Base-by-base conservation (phyloP, 2,329 filamentous ascomycete genomes). In the Metarhizium sp. region DNA sequence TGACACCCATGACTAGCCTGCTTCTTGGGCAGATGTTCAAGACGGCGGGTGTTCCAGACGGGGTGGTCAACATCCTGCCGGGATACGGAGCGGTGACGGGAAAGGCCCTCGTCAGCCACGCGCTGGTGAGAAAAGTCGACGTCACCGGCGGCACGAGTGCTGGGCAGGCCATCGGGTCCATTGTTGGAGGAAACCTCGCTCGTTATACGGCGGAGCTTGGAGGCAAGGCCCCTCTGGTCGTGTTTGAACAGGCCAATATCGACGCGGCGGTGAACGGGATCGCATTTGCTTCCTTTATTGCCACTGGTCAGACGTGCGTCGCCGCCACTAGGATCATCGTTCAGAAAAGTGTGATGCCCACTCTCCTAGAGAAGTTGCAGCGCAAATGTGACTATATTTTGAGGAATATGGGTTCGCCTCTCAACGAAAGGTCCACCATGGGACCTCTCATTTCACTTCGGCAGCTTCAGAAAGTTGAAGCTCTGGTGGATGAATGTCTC, bases 291-390 rank as follows among this genome's bases (percentile, higher is more conserved):
- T 76, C 78, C 6, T 82, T 79, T 56, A 71, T 79, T 18, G 79
- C 78, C 6, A 78, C 77, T 54, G 79, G 79, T 0, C 79, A 82
- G 68, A 80, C 77, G 1, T 82, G 79, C 59, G 87, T 87, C 54
- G 87, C 87, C 6, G 85, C 85, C 53, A 90, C 87, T 43, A 80
- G 88, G 63, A 81, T 92, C 66, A 83, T 90, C 67, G 87, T 91
- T 20, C 81, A 91, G 61, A 81, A 86, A 59, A 71, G 70, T 40
- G 80, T 91, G 64, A 79, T 88, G 64, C 77, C 84, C 62, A 74
- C 79, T 63, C 83, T 92, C 62, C 66, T 90, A 49, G 72, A 79
- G 60, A 75, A 75, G 55, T 86, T 92, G 67, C 81, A 77, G 70
- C 72, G 74, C 63, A 86, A 88, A 62, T 82, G 84, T 16, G 69